A percentile compares a stretch with the other conserved stretches of the same genome.
Evolutionary conservation across 192 early-diverging fungal species (phyloP).

Genomic region (Podila horticola): DNA sequence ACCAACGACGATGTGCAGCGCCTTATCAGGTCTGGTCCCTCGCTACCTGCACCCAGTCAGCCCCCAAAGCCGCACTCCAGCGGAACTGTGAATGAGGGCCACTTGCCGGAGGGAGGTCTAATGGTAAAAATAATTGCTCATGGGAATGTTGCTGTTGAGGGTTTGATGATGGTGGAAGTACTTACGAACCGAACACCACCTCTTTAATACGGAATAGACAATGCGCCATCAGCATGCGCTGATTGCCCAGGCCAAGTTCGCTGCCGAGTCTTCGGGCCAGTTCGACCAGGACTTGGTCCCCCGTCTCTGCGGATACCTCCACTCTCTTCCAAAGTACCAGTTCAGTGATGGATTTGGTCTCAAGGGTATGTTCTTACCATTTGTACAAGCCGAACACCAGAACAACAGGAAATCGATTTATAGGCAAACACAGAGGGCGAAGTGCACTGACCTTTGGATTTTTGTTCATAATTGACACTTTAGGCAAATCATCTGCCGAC

Average conservation of each 20-base stretch:
- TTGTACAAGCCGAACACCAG: background rate
- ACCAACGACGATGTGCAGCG: slow-evolving; percentile 54
- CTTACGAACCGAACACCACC: background rate
- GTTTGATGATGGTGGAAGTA: background rate
- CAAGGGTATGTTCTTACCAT: slow-evolving; percentile 16
- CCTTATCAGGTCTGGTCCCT: slow-evolving; percentile 55
- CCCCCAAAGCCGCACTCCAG: slow-evolving; percentile 12
- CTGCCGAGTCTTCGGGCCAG: slow-evolving; percentile 48
- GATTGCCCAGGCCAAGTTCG: slow-evolving; percentile 48
- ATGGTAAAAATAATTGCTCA: slow-evolving; percentile 15
- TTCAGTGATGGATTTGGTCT: slow-evolving; percentile 51
- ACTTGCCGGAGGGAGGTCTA: slow-evolving; percentile 36
- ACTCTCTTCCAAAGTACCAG: slow-evolving; percentile 40
- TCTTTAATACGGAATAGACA: slow-evolving; percentile 14
- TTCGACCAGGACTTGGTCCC: slow-evolving; percentile 49
- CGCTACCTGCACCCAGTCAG: slow-evolving; percentile 21
- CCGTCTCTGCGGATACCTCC: slow-evolving; percentile 45
- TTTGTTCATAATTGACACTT: background rate
- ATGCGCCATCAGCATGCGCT: slow-evolving; percentile 51
- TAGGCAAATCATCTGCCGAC: slow-evolving; percentile 28
- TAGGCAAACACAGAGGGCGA: no score
- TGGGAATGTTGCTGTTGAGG: no score
- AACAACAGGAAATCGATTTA: background rate
- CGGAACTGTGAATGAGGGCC: slow-evolving; percentile 14
- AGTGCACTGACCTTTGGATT: background rate